A percentile compares a stretch with the other conserved stretches of the same genome.
phyloP scores from a whole-genome alignment of 2,329 filamentous ascomycete genomes.

The Cercospora citrullina region DNA sequence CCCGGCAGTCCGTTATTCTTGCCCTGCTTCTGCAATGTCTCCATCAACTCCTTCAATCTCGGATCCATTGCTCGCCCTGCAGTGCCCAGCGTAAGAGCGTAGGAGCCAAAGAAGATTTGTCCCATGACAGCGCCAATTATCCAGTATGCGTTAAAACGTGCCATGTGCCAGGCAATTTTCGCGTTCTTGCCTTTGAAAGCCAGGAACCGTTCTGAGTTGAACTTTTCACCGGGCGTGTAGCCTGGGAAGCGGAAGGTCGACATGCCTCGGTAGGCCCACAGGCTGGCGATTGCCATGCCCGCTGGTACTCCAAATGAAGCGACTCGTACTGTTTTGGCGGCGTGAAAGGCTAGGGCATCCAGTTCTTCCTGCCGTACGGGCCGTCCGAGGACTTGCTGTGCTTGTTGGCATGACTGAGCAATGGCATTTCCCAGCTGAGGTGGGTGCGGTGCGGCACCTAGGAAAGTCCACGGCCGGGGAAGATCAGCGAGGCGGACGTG shows the following conservation, averaged over 20 bases:
- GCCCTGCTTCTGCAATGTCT: constrained; percentile 37
- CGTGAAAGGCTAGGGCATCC: constrained; percentile 45
- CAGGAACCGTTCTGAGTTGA: constrained; percentile 43
- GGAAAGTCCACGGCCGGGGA: constrained; percentile 39
- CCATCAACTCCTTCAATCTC: constrained; percentile 42
- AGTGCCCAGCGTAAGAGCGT: constrained; percentile 39
- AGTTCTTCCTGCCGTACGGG: constrained; percentile 44
- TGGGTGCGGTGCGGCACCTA: constrained; percentile 37
- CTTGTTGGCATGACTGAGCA: constrained; percentile 34
- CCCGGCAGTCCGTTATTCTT: constrained; percentile 22
- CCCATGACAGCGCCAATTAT: constrained; percentile 40
- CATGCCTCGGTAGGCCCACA: constrained; percentile 40
- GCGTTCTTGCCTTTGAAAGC: constrained; percentile 40
- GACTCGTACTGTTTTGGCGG: constrained; percentile 41
- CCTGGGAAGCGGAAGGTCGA: constrained; percentile 45
- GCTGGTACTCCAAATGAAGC: constrained; percentile 43
- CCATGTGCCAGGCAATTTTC: constrained; percentile 35
- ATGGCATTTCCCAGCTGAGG: constrained; percentile 37
- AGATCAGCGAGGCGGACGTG: constrained; percentile 43
- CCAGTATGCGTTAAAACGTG: constrained; percentile 35
- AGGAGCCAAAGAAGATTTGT: constrained; percentile 33
- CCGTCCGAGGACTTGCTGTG: constrained; percentile 39
- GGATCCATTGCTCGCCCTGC: constrained; percentile 43
- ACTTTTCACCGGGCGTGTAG: constrained; percentile 42
- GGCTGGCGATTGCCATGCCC: constrained; percentile 38